phyloP scores from a whole-genome alignment of 2,329 filamentous ascomycete genomes.

The Ophiocordyceps camponoti-leonardi region DNA sequence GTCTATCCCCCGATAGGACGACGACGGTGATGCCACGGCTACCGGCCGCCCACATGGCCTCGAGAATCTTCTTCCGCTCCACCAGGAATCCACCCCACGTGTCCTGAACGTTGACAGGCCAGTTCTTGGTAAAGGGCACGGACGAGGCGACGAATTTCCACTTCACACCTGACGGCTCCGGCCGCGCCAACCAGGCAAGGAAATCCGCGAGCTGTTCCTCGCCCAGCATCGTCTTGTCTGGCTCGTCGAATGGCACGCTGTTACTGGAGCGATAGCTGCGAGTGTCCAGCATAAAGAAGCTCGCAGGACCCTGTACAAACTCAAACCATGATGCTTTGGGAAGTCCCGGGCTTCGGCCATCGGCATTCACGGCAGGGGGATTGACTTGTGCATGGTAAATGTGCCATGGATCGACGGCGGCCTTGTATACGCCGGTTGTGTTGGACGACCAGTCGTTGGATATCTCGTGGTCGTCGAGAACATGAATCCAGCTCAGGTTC shows the following conservation, averaged over 20 bases:
- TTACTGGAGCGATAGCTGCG: constrained; percentile 67
- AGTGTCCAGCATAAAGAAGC: constrained; percentile 91
- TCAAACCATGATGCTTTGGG: constrained; percentile 64
- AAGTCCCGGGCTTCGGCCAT: constrained; percentile 18
- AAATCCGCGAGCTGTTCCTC: constrained; percentile 62
- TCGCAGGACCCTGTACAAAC: constrained; percentile 77
- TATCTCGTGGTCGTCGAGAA: constrained; percentile 94
- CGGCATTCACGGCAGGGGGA: constrained; percentile 49
- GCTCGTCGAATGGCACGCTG: constrained; percentile 36
- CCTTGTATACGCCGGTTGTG: constrained; percentile 60
- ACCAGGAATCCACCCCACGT: constrained; percentile 87
- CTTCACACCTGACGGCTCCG: constrained; percentile 59
- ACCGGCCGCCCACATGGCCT: constrained; percentile 86
- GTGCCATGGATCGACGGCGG: constrained; percentile 69
- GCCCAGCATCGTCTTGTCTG: constrained; percentile 77
- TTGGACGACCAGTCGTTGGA: constrained; percentile 69
- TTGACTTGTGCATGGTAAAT: constrained; percentile 78
- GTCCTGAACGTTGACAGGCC: constrained; percentile 72
- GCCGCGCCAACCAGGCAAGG: constrained; percentile 54
- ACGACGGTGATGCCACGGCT: constrained; percentile 59
- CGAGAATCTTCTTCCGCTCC: constrained; percentile 63
- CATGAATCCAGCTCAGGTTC: constrained; percentile 92
- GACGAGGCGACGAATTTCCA: constrained; percentile 91
- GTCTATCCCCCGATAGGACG: constrained; percentile 79
- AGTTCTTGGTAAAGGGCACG: constrained; percentile 95